Percentiles rank a stretch among this genome's conserved stretches.
Conservation (phyloP, 331 rosid species). For the Dryas integrifolia region DNA sequence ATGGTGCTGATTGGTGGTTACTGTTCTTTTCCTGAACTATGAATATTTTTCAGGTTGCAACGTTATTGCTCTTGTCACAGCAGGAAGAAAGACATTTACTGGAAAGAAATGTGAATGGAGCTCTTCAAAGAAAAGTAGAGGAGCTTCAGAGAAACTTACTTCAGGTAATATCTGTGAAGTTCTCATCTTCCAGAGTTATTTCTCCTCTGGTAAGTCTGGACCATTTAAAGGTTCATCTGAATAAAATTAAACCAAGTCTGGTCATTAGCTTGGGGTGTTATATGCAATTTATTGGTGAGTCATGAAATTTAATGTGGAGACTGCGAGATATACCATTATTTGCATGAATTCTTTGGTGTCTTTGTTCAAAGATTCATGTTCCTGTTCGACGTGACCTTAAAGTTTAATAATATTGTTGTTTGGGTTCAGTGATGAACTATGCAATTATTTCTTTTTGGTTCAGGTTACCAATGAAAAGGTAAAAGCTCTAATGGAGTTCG, state of each 20-base stretch:
- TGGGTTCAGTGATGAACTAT: background rate
- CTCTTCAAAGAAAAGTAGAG: conserved; percentile 75
- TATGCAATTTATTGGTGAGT: background rate
- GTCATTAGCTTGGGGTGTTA: background rate
- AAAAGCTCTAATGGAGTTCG: conserved; percentile 83
- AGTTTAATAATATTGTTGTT: background rate
- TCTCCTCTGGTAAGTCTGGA: background rate
- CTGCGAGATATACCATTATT: background rate
- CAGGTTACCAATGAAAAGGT: conserved; percentile 99
- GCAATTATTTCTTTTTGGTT: conserved; percentile 18
- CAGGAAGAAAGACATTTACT: conserved; percentile 88
- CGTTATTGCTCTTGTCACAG: conserved; percentile 86
- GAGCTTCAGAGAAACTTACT: conserved; percentile 81
- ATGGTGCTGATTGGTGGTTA: conserved; percentile 20
- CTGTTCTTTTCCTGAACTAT: conserved; percentile 15
- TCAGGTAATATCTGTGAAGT: conserved; percentile 53
- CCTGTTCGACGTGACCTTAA: background rate
- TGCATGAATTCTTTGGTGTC: background rate
- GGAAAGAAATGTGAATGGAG: conserved; percentile 73
- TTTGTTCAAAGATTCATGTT: background rate
- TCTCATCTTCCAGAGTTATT: conserved; percentile 3
- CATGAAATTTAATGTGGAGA: background rate
- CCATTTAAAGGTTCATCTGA: background rate
- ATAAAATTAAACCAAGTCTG: background rate
- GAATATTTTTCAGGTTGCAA: conserved; percentile 56